phyloP scores from a whole-genome alignment of 2,329 filamentous ascomycete species.

The Xylaria sp. region DNA sequence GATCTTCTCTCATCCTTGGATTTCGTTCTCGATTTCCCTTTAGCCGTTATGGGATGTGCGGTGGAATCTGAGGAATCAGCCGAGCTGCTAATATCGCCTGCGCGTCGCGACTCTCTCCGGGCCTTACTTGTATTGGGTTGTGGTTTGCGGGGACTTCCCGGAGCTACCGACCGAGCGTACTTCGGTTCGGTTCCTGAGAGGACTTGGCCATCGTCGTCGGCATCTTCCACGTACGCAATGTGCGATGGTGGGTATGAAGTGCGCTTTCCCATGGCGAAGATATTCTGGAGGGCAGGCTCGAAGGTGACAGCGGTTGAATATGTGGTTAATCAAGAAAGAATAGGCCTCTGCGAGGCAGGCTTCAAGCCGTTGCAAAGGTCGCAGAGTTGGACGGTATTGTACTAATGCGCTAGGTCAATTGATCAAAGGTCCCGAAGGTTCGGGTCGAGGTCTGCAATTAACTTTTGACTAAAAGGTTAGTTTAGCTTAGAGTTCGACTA shows the following conservation, averaged over 20 bases:
- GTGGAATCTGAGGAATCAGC: conserved; percentile 49
- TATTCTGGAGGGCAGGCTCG: background rate
- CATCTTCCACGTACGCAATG: conserved; percentile 61
- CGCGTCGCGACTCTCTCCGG: conserved; percentile 54
- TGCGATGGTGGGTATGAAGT: conserved; percentile 46
- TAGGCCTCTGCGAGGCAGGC: conserved; percentile 33
- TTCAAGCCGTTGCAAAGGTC: conserved; percentile 10
- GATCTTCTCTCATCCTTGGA: conserved; percentile 50
- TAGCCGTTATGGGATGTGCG: conserved; percentile 48
- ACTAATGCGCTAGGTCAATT: conserved; percentile 15
- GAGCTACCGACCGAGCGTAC: conserved; percentile 62
- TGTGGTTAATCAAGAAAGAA: conserved; percentile 30
- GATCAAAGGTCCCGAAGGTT: conserved; percentile 13
- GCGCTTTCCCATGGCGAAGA: conserved; percentile 56
- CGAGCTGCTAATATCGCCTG: conserved; percentile 55
- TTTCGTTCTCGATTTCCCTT: conserved; percentile 42
- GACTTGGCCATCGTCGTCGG: conserved; percentile 60
- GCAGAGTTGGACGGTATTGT: conserved; percentile 1
- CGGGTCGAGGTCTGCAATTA: conserved; percentile 25
- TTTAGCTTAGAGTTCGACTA: conserved; percentile 19
- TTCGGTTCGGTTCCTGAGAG: conserved; percentile 52
- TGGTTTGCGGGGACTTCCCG: conserved; percentile 59
- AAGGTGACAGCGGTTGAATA: conserved; percentile 41
- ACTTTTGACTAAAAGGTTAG: conserved; percentile 26
- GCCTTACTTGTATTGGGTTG: conserved; percentile 64